These are phyloP conservation scores for Manihot esculenta DNA, from an alignment of 441 rosid species.

Conservation along the genomic window DNA sequence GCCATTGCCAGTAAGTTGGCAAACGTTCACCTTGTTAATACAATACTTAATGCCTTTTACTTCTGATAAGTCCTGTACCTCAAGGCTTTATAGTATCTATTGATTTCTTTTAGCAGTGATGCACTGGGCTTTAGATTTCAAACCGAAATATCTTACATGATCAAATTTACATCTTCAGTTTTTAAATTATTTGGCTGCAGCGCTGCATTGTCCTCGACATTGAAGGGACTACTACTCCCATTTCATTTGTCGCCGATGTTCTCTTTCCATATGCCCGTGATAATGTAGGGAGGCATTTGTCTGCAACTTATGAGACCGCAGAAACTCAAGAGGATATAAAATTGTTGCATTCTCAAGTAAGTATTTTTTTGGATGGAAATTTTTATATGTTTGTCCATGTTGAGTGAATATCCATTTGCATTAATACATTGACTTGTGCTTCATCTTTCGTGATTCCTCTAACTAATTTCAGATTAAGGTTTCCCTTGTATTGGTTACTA, in stretches of 20 bases:
- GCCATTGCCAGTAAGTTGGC: conserved; percentile 45
- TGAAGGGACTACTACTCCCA: conserved; percentile 97
- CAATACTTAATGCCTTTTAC: not conserved
- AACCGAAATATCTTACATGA: not conserved
- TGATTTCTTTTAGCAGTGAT: not conserved
- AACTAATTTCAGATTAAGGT: not conserved
- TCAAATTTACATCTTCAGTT: conserved; percentile 1
- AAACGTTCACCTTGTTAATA: not conserved
- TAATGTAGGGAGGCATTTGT: conserved; percentile 82
- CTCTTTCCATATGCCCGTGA: conserved; percentile 91
- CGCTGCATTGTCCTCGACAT: conserved; percentile 85
- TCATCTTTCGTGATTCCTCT: not conserved
- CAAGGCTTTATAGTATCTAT: not conserved
- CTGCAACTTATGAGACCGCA: conserved; percentile 59
- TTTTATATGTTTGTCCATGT: not conserved
- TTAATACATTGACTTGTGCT: not conserved
- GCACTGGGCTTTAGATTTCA: not conserved
- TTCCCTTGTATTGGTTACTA: not conserved
- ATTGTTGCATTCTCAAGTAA: conserved; percentile 73
- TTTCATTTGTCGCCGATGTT: conserved; percentile 84
- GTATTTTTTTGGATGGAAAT: conserved; percentile 17
- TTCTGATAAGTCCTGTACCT: not conserved
- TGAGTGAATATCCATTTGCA: not conserved
- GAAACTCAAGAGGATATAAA: conserved; percentile 81
- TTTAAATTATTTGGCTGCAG: conserved; percentile 47